These are phyloP conservation scores for Fusarium longipes DNA, from an alignment of 2,329 filamentous ascomycete species.

Conservation along the genomic window DNA sequence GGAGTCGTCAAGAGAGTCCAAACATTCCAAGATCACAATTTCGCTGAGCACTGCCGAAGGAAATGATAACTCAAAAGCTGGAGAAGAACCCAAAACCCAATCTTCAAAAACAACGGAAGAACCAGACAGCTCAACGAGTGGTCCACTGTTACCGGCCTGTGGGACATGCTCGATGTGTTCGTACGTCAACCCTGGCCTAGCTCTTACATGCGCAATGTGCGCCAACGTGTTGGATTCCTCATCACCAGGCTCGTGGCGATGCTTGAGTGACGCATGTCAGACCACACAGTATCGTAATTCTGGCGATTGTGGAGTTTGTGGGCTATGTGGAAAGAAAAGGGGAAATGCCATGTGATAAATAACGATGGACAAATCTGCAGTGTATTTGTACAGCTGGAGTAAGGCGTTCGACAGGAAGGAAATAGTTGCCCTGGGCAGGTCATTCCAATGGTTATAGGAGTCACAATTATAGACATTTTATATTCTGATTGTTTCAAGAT, in stretches of 20 bases:
- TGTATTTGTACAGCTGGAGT: neutral
- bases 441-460: neutral
- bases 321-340: slow-evolving; percentile 69
- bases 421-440: neutral
- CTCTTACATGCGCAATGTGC: slow-evolving; percentile 74
- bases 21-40: neutral
- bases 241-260: slow-evolving; percentile 72
- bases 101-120: neutral
- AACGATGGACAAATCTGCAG: neutral
- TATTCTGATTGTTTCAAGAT: neutral
- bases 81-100: neutral
- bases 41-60: neutral
- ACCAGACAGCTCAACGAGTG: neutral
- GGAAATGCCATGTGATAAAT: neutral
- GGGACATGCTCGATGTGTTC: slow-evolving; percentile 73
- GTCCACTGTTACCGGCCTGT: neutral
- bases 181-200: slow-evolving; percentile 65
- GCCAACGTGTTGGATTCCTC: slow-evolving; percentile 73
- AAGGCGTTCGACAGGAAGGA: neutral
- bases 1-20: slow-evolving; percentile 10
- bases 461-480: neutral
- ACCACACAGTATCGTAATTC: slow-evolving; percentile 73
- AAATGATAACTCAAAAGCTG: neutral
- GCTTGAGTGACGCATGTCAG: slow-evolving; percentile 65
- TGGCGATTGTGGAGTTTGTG: slow-evolving; percentile 75